phyloP scores from a whole-genome alignment of 1,284 basidiomycete genomes.

The Pascua sp. region DNA sequence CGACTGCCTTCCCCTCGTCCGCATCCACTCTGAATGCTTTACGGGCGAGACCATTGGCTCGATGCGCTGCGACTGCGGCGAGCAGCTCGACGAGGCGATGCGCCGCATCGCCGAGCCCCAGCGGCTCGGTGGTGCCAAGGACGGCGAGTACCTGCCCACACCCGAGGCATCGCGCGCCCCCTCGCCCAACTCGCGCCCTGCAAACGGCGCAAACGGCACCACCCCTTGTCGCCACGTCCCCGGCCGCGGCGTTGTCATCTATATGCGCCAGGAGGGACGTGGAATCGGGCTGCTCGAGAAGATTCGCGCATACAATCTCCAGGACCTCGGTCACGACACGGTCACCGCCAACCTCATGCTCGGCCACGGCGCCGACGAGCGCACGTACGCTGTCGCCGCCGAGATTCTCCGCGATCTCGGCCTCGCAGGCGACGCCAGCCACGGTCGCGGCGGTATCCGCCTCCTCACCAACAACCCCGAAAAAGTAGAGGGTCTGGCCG shows the following conservation, averaged over 20 bases:
- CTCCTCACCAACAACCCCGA: conserved; percentile 97
- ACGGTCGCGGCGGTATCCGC: conserved; percentile 64
- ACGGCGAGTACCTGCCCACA: conserved; percentile 27
- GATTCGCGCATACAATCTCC: conserved; percentile 95
- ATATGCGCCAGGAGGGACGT: conserved; percentile 97
- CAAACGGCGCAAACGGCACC: conserved; percentile 7
- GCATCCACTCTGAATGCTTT: conserved; percentile 98
- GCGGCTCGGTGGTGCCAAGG: conserved; percentile 7
- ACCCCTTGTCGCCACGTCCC: conserved; percentile 46
- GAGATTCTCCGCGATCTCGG: conserved; percentile 87
- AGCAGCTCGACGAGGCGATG: conserved; percentile 95
- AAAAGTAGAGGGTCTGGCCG: conserved; percentile 83
- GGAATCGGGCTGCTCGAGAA: conserved; percentile 96
- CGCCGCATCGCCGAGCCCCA: conserved; percentile 78
- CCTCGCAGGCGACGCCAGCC: conserved; percentile 57
- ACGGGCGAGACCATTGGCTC: conserved; percentile 98
- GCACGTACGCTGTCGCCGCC: conserved; percentile 85
- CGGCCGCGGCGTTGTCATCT: conserved; percentile 90
- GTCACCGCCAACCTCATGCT: conserved; percentile 95
- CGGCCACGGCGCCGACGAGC: conserved; percentile 89
- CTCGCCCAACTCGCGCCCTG: conserved; percentile 8
- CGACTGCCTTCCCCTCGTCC: conserved; percentile 68
- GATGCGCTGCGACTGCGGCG: conserved; percentile 98
- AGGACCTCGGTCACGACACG: conserved; percentile 97
- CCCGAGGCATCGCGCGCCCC: conserved; percentile 39